Base-by-base conservation (phyloP, 1,139 yeast species). In the Sugiyamaella xylanicola region DNA sequence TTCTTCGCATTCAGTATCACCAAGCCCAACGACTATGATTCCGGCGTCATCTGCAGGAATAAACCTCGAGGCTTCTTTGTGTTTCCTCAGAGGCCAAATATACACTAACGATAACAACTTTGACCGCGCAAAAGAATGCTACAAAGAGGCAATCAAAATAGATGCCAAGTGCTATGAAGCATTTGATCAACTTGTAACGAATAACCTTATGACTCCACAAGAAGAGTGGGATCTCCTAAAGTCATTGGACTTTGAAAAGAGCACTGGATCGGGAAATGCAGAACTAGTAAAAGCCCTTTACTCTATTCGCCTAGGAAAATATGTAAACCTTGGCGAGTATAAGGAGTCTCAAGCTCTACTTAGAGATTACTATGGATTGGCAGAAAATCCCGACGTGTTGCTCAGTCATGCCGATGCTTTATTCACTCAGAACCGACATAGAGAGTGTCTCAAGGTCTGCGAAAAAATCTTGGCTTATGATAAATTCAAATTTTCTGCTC, bases 111-210 rank as follows among this genome's bases (percentile, higher is more conserved):
- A 87, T 66, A 90, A 87, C 70, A 88, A 89, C 70, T 86, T 89
- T 68, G 95, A 87, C 35, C 77, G 81, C 60, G 99, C 99, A 0
- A 91, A 88, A 65, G 92, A 87, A 56, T 87, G 95, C 57, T 92
- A 85, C 67, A 84, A 85, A 65, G 97, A 91, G 67, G 97, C 99
- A 0, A 84, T 92, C 0, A 65, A 82, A 61, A 90, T 88, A 1
- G 99, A 95, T 70, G 92, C 88, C 9, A 90, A 91, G 68, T 93
- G 98, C 70, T 93, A 78, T 69, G 99, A 95, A 64, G 98, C 99
- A 0, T 90, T 90, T 69, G 83, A 88, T 64, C 93, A 87, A 67
- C 77, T 95, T 51, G 80, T 89, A 2, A 74, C 80, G 40, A 87
- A 88, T 64, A 86, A 85, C 66, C 77, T 92, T 61, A 75, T 95